Percentiles rank a stretch among this genome's conserved stretches.
These are phyloP conservation scores for Cercospora sesami DNA, from an alignment of 2,329 filamentous ascomycete genomes.

Conservation along the genomic window DNA sequence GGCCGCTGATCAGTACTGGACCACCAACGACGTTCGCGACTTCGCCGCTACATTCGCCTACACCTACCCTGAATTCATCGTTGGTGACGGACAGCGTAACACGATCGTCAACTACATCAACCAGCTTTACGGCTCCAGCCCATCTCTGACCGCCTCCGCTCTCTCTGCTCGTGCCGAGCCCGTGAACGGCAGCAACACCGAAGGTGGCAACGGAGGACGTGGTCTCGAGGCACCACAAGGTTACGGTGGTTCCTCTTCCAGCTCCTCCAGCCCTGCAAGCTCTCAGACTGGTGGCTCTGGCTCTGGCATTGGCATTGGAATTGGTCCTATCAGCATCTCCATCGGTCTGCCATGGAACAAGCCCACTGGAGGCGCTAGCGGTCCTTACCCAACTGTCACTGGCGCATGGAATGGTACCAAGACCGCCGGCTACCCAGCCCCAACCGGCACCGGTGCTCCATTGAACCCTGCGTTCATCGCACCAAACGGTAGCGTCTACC, in stretches of 20 bases:
- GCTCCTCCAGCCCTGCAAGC: slow-evolving; percentile 1
- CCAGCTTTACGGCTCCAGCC: slow-evolving; percentile 54
- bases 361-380: slow-evolving; percentile 7
- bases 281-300: background rate
- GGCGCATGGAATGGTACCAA: slow-evolving; percentile 18
- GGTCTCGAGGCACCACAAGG: background rate
- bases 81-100: slow-evolving; percentile 48
- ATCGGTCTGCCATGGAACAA: slow-evolving; percentile 14
- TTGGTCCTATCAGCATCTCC: slow-evolving; percentile 20
- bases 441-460: slow-evolving; percentile 4
- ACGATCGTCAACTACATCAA: slow-evolving; percentile 53
- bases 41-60: slow-evolving; percentile 67
- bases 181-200: background rate
- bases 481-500: slow-evolving; percentile 51
- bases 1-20: slow-evolving; percentile 63
- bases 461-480: slow-evolving; percentile 32
- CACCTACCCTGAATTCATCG: slow-evolving; percentile 67
- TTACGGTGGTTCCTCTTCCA: slow-evolving; percentile 2
- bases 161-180: slow-evolving; percentile 19
- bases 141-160: slow-evolving; percentile 16
- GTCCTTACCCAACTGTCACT: slow-evolving; percentile 8
- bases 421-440: slow-evolving; percentile 7
- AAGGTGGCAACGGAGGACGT: background rate
- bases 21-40: slow-evolving; percentile 64
- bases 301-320: slow-evolving; percentile 14